phyloP scores from a whole-genome alignment of 768 basidiomycete species.

The Tylopilus sp. region DNA sequence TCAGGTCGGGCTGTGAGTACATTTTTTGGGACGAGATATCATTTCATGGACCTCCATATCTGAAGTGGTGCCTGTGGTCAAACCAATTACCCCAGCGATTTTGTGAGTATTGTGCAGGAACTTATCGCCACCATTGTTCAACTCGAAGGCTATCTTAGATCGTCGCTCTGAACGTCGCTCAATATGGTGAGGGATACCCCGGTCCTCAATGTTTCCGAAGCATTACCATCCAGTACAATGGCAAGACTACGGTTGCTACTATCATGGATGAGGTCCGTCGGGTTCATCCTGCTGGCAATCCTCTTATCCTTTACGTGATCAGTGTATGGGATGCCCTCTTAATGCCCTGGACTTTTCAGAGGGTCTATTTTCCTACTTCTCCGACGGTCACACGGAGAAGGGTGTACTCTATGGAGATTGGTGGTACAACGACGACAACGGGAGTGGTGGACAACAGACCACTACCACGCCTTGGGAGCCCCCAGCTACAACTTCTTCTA shows the following conservation, averaged over 20 bases:
- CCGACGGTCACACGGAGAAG: constrained; percentile 29
- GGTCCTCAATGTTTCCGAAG: constrained; percentile 58
- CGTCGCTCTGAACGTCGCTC: constrained; percentile 49
- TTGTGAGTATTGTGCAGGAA: constrained; percentile 33
- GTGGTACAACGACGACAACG: constrained; percentile 46
- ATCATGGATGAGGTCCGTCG: constrained; percentile 60
- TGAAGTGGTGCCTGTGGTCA: constrained; percentile 57
- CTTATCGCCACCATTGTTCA: constrained; percentile 1
- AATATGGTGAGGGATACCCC: constrained; percentile 61
- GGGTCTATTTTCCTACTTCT: constrained; percentile 67
- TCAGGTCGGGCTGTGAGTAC: constrained; percentile 47
- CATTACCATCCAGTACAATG: constrained; percentile 60
- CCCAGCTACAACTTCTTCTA: constrained; percentile 24
- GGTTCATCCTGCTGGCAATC: background rate
- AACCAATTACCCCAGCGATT: constrained; percentile 38
- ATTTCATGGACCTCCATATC: constrained; percentile 8
- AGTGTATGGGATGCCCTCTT: constrained; percentile 67
- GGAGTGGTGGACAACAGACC: constrained; percentile 18
- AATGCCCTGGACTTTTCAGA: constrained; percentile 66
- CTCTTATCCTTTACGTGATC: background rate
- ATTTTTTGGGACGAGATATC: too few relatives aligned
- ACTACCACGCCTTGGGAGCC: constrained; percentile 19
- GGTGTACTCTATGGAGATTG: constrained; percentile 65
- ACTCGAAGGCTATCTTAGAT: constrained; percentile 39
- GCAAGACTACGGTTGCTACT: constrained; percentile 53